Base-by-base conservation (phyloP, 1,284 basidiomycete genomes). In the Schizophyllum amplum region DNA sequence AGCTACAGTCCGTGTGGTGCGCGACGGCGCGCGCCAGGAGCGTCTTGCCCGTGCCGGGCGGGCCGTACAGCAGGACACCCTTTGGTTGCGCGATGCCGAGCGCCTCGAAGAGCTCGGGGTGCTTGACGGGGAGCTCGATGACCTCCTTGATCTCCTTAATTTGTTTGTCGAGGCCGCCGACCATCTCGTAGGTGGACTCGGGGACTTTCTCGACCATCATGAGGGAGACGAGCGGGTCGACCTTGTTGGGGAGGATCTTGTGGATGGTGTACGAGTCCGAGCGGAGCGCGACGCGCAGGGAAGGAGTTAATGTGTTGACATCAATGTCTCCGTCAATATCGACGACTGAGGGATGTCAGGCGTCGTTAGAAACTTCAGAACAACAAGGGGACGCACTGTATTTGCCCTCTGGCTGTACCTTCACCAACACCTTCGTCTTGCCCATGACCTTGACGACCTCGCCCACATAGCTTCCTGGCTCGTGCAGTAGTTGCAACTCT, bases 171-270 rank as follows among this genome's bases (percentile, higher is more conserved):
- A 99, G 82, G 68, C 96, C 96, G 54, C 96, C 96, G 63, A 99
- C 96, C 94, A 98, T 98, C 74, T 99, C 96, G 74, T 99, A 99
- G 42, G 96, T 99, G 71, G 90, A 94, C 72, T 99, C 96, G 0
- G 96, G 96, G 0, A 98, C 96, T 73, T 99, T 99, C 76, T 99
- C 96, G n/a, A 98, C 96, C 96, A 98, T 98, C 97, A 99, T 97
- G 61, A 97, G 83, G 23, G 92, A 94, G 22, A 97, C 94, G 27
- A 96, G 84, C 4, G 94, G 93, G 71, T 96, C 94, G 63, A 96
- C 88, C 76, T 98, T 96, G 79, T 94, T 96, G 1, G 94, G 94
- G 0, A 97, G 77, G 66, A 97, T 91, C 71, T 92, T 93, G 79
- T 96, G 93, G 60, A 96, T 87, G 46, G 91, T 91, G 73, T 98